phyloP scores from a whole-genome alignment of 495 filamentous ascomycete species.

The Penicillium coffeae region DNA sequence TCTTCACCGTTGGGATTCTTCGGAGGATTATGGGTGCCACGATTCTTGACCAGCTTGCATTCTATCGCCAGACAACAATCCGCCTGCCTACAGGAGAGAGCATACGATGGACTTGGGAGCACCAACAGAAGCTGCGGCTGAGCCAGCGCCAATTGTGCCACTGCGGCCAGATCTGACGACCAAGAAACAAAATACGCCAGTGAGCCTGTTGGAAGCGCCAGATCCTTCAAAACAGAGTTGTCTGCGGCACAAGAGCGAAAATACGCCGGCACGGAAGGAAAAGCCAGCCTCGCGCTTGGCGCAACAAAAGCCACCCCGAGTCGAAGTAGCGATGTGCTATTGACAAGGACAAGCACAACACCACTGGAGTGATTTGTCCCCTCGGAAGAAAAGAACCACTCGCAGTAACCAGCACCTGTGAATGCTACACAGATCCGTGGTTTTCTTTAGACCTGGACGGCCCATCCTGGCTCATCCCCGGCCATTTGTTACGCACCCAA shows the following conservation, averaged over 20 bases:
- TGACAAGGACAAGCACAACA: constrained; percentile 4
- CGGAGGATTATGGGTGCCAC: too few species aligned
- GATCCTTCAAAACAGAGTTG: too few species aligned
- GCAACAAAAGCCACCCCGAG: constrained; percentile 10
- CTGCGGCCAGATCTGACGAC: not conserved
- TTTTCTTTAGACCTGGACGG: constrained; percentile 20
- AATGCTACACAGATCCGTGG: constrained; percentile 24
- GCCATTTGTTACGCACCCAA: constrained; percentile 19
- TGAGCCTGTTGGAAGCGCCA: too few species aligned
- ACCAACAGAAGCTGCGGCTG: too few species aligned
- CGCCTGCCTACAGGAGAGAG: too few species aligned
- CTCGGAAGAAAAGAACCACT: constrained; percentile 24
- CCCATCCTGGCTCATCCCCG: constrained; percentile 22
- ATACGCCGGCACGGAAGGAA: not conserved
- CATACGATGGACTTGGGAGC: too few species aligned
- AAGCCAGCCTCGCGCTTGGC: not conserved
- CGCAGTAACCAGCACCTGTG: constrained; percentile 8
- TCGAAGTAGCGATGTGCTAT: constrained; percentile 2
- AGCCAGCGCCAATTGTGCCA: too few species aligned
- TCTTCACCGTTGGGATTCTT: too few species aligned
- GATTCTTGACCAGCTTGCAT: too few species aligned
- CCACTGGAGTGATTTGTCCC: constrained; percentile 9
- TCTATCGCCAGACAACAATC: too few species aligned
- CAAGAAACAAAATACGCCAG: too few species aligned
- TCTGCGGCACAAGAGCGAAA: not conserved